Conservation (phyloP, 2,329 filamentous ascomycete genomes). For the Trichoderma gracile region DNA sequence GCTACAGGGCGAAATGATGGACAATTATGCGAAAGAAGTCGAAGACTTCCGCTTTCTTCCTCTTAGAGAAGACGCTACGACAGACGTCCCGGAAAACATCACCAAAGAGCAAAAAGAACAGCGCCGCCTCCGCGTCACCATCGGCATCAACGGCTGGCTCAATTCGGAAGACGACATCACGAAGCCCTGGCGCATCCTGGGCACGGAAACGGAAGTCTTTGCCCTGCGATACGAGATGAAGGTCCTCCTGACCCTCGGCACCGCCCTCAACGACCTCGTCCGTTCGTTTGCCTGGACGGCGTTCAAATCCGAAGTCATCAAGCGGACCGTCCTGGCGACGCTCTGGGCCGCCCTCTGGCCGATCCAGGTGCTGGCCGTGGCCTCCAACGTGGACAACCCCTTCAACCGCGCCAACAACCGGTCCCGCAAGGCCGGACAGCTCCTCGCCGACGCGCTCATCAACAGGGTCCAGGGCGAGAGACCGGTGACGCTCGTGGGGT, state of each 20-base stretch:
- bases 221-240: conserved; percentile 82
- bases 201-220: conserved; percentile 74
- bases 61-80: conserved; percentile 53
- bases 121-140: conserved; percentile 71
- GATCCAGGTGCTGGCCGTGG: conserved; percentile 64
- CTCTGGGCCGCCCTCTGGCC: conserved; percentile 71
- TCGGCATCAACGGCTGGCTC: conserved; percentile 87
- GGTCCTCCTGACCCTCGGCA: conserved; percentile 73
- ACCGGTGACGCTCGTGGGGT: conserved; percentile 77
- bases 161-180: conserved; percentile 72
- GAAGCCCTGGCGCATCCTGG: conserved; percentile 76
- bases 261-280: conserved; percentile 70
- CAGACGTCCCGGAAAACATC: conserved; percentile 24
- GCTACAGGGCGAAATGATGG: conserved; percentile 72
- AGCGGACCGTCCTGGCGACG: conserved; percentile 67
- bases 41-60: conserved; percentile 81
- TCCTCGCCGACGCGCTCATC: conserved; percentile 79
- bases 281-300: conserved; percentile 73
- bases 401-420: conserved; percentile 75
- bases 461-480: conserved; percentile 81
- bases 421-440: conserved; percentile 75
- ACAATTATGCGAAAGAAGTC: conserved; percentile 82
- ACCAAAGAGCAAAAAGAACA: conserved; percentile 33
- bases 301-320: conserved; percentile 73
- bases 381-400: conserved; percentile 74